These are phyloP conservation scores for Calocybe cyanea DNA, from an alignment of 768 basidiomycete species.

Conservation along the genomic window DNA sequence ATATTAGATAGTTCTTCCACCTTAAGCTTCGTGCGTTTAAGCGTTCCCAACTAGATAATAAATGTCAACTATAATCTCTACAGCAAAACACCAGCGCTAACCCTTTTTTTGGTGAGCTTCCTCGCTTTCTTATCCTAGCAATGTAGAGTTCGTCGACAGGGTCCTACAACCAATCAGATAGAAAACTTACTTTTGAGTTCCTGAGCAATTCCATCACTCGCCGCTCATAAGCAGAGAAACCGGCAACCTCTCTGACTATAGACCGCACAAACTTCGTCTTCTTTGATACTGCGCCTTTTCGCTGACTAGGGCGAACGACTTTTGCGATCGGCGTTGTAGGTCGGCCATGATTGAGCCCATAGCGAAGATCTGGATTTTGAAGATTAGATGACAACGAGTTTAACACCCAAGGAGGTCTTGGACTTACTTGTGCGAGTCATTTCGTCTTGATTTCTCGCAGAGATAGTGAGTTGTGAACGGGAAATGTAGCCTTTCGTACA, in stretches of 20 bases:
- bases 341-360: conserved; percentile 84
- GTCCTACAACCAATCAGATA: neutral
- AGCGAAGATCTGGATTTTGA: conserved; percentile 72
- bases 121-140: conserved; percentile 95
- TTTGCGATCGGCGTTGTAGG: conserved; percentile 83
- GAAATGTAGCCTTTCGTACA: conserved; percentile 15
- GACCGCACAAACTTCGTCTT: conserved; percentile 94
- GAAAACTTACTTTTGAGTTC: conserved; percentile 82
- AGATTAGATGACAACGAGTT: neutral
- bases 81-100: conserved; percentile 36
- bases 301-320: conserved; percentile 74
- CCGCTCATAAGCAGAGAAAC: conserved; percentile 96
- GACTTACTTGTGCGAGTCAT: conserved; percentile 79
- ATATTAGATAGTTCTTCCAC: conserved; percentile 90
- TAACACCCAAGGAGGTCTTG: conserved; percentile 1
- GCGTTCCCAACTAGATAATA: conserved; percentile 79
- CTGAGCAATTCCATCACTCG: conserved; percentile 97
- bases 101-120: conserved; percentile 99
- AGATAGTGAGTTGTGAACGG: conserved; percentile 29
- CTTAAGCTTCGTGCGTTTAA: conserved; percentile 98
- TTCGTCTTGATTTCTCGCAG: conserved; percentile 56
- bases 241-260: conserved; percentile 93
- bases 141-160: neutral
- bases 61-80: neutral
- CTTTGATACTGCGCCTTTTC: conserved; percentile 87